A percentile compares a stretch with the other conserved stretches of the same genome.
These are phyloP conservation scores for Agastache rugosa DNA, from an alignment of 257 asterid genomes.

Conservation along the genomic window DNA sequence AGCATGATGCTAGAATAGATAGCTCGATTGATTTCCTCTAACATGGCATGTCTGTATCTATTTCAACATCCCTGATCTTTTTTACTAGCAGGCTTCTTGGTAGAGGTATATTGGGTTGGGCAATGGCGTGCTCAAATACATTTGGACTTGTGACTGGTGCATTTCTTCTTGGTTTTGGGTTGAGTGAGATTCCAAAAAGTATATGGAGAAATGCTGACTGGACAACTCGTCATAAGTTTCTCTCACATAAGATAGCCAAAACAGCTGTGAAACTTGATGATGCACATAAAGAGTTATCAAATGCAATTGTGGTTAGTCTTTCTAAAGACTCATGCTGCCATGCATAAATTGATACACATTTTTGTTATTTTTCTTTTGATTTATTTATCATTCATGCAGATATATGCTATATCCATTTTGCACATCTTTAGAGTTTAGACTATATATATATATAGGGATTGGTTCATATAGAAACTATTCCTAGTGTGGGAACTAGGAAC, in stretches of 20 bases:
- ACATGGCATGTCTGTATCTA: slow-evolving; percentile 21
- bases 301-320: slow-evolving; percentile 89
- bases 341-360: background rate
- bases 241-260: slow-evolving; percentile 94
- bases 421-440: background rate
- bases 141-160: slow-evolving; percentile 99
- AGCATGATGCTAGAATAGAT: slow-evolving; percentile 23
- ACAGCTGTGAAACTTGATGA: slow-evolving; percentile 96
- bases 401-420: background rate
- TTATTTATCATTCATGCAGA: background rate
- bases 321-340: slow-evolving; percentile 32
- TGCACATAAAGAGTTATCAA: slow-evolving; percentile 94
- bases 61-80: slow-evolving; percentile 36
- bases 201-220: slow-evolving; percentile 98
- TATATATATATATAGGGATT: no score
- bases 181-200: slow-evolving; percentile 91
- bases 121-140: slow-evolving; percentile 99
- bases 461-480: no score
- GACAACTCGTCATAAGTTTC: slow-evolving; percentile 93
- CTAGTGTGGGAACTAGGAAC: no score
- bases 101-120: slow-evolving; percentile 75
- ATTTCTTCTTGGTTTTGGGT: slow-evolving; percentile 99
- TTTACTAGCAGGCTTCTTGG: slow-evolving; percentile 63
- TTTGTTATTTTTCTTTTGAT: background rate
- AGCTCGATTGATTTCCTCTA: slow-evolving; percentile 15